A percentile compares a stretch with the other conserved stretches of the same genome.
These are phyloP conservation scores for Penstemon newberryi DNA, from an alignment of 257 asterid genomes.

Conservation along the genomic window DNA sequence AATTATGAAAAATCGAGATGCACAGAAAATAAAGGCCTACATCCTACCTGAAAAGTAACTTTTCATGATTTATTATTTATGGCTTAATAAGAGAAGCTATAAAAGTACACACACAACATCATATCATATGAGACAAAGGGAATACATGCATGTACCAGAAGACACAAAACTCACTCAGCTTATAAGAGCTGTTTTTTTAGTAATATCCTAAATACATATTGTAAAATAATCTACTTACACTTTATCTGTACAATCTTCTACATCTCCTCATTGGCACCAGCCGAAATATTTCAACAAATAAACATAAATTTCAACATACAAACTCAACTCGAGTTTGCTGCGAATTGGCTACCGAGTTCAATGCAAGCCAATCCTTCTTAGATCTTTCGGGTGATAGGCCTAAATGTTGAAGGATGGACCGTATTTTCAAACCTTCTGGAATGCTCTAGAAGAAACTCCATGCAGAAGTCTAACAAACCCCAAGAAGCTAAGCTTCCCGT, in stretches of 20 bases:
- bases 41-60: no score
- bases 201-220: no score
- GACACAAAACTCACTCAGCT: no score
- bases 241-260: constrained; percentile 12
- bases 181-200: no score
- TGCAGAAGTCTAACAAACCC: constrained; percentile 89
- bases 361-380: constrained; percentile 1
- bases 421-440: constrained; percentile 57
- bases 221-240: not conserved
- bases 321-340: not conserved
- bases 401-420: not conserved
- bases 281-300: not conserved
- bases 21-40: no score
- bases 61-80: no score
- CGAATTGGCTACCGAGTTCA: constrained; percentile 11
- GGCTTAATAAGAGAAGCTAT: no score
- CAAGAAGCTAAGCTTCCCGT: constrained; percentile 92
- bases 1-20: no score
- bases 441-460: constrained; percentile 70
- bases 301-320: not conserved
- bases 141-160: no score
- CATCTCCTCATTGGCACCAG: not conserved
- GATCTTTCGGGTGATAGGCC: not conserved
- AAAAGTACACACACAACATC: no score
- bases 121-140: no score